Conservation (phyloP, 768 basidiomycete genomes). For the Kwoniella pini region DNA sequence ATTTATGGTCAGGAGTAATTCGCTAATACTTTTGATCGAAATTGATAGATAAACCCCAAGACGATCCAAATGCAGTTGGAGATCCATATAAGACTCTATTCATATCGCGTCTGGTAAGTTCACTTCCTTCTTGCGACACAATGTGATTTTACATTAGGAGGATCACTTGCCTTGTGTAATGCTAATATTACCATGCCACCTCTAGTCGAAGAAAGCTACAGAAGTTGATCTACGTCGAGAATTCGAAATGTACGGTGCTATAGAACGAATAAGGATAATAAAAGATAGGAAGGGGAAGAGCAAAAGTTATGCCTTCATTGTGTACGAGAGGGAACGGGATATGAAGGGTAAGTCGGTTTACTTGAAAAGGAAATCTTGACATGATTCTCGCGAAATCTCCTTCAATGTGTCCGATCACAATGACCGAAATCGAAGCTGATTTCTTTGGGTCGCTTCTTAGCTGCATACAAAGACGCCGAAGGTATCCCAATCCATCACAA, state of each 20-base stretch:
- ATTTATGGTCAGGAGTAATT: conserved; percentile 11
- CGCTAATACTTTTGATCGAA: background rate
- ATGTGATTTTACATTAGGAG: conserved; percentile 1
- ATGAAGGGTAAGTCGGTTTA: conserved; percentile 79
- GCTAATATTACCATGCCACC: background rate
- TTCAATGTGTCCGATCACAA: too few species aligned
- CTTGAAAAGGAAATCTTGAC: too few species aligned
- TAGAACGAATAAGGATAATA: conserved; percentile 91
- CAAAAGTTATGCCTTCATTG: conserved; percentile 92
- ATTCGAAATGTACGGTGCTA: conserved; percentile 91
- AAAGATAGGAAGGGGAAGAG: conserved; percentile 84
- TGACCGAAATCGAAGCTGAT: background rate
- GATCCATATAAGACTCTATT: conserved; percentile 99
- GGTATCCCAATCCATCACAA: conserved; percentile 95
- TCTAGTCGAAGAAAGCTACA: conserved; percentile 83
- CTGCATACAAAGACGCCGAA: conserved; percentile 97
- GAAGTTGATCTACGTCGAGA: conserved; percentile 91
- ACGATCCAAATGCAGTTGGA: conserved; percentile 84
- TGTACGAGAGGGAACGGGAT: conserved; percentile 96
- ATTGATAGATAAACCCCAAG: conserved; percentile 81
- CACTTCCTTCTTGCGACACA: background rate
- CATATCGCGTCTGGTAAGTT: conserved; percentile 79
- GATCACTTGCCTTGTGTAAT: too few species aligned
- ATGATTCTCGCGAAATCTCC: too few species aligned
- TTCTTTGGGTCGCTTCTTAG: conserved; percentile 30